A percentile compares a stretch with the other conserved stretches of the same genome.
Evolutionary conservation across 768 basidiomycete genomes (phyloP).

Genomic region (Termitomyces sp.): DNA sequence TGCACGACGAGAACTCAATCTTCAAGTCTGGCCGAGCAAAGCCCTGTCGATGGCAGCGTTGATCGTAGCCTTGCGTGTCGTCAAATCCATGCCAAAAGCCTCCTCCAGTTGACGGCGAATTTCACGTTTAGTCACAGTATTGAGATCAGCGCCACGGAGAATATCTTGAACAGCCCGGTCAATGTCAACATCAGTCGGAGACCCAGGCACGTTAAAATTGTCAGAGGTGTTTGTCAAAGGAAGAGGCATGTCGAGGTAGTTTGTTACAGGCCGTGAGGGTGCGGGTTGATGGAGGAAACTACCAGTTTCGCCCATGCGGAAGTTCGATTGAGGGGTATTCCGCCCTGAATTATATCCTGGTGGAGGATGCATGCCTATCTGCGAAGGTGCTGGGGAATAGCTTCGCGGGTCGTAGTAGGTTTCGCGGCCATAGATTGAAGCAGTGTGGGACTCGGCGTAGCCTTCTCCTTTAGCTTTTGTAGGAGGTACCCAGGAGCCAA

Average conservation of each 20-base stretch:
- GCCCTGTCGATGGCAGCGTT: conserved; percentile 76
- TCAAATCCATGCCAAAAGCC: conserved; percentile 75
- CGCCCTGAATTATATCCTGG: conserved; percentile 77
- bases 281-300: conserved; percentile 52
- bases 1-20: conserved; percentile 12
- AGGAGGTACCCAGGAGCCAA: conserved; percentile 89
- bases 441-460: conserved; percentile 74
- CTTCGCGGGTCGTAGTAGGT: conserved; percentile 78
- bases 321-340: conserved; percentile 61
- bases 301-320: conserved; percentile 23
- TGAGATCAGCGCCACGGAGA: conserved; percentile 77
- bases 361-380: conserved; percentile 55
- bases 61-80: conserved; percentile 65
- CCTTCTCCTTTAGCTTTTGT: conserved; percentile 66
- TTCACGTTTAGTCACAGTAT: conserved; percentile 88
- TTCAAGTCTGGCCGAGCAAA: conserved; percentile 56
- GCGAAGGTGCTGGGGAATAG: conserved; percentile 75
- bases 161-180: conserved; percentile 72
- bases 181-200: conserved; percentile 68
- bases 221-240: conserved; percentile 52
- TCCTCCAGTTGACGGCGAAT: conserved; percentile 83
- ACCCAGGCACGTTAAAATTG: conserved; percentile 42
- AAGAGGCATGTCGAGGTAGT: conserved; percentile 73
- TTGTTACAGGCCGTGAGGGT: conserved; percentile 69
- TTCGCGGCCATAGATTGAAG: conserved; percentile 83